Base-by-base conservation (phyloP, 495 filamentous ascomycete genomes). In the Aspergillus asperescens region DNA sequence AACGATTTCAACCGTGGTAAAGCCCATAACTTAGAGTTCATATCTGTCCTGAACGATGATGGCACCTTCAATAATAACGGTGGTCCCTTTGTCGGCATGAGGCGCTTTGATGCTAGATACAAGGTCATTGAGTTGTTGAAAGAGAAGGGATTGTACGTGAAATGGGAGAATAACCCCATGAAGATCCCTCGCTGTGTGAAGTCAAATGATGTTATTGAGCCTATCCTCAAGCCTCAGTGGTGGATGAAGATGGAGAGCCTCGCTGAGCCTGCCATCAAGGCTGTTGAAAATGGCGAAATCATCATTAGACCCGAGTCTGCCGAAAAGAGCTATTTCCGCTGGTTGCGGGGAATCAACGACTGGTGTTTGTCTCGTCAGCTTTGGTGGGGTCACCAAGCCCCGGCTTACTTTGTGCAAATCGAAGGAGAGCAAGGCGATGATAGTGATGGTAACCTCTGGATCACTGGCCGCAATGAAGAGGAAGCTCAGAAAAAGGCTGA, bases 331-430 rank as follows among this genome's bases (percentile, higher is more conserved):
- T 91, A 88, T 63, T 83, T 75, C 62, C 76, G 78, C 43, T 91
- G 87, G 87, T 75, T 91, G 72, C 65, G 76, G 32, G 80, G 81
- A 56, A 78, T 89, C 64, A 83, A 89, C 43, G 87, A 90, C 63
- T 90, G 88, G 88, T 92, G 87, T 71, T 69, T 92, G 29, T 88
- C 84, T 7, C 71, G 88, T 55, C 88, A 92, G 67, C 78, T 92
- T 19, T 92, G 88, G 88, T 91, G 87, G 87, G 88, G 88, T 42
- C 88, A 92, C 65, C 84, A 85, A 62, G 79, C 81, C 28, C 87
- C 87, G 6, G 86, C 83, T 7, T 92, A 88, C 65, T 81, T 83
- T 49, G 81, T 87, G 47, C 76, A 81, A 51, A 65, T 90, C 29
- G 85, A 90, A 47, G 86, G 80, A 22, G 79, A 86, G 62, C 64